Evolutionary conservation across 495 filamentous ascomycete genomes (phyloP).

Genomic region (Cudoniella acicularis): DNA sequence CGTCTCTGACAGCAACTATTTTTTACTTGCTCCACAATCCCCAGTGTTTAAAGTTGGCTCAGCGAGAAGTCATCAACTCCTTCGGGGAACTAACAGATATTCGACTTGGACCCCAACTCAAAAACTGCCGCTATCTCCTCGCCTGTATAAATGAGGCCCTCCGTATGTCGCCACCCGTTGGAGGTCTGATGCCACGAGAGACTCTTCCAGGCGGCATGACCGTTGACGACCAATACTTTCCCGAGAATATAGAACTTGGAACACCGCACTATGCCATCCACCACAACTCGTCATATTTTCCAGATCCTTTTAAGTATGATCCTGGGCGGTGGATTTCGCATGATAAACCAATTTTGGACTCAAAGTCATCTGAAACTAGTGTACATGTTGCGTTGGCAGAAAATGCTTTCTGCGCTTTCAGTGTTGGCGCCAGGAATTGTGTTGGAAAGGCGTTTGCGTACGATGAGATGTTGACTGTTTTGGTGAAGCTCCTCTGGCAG

Average conservation of each 20-base stretch:
- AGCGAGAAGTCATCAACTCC: conserved; percentile 40
- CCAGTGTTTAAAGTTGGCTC: conserved; percentile 41
- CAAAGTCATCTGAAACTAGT: conserved; percentile 49
- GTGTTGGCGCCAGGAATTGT: neutral
- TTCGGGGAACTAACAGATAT: conserved; percentile 51
- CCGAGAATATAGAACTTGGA: neutral
- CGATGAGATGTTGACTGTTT: neutral
- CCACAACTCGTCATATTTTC: conserved; percentile 40
- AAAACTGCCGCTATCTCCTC: conserved; percentile 42
- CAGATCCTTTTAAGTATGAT: conserved; percentile 40
- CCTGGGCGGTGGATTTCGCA: conserved; percentile 48
- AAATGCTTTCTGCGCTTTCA: neutral
- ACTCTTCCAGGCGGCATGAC: conserved; percentile 55
- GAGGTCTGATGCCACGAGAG: conserved; percentile 54
- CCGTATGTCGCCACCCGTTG: conserved; percentile 64
- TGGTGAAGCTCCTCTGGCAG: neutral
- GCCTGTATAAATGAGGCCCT: conserved; percentile 67
- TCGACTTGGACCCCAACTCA: conserved; percentile 11
- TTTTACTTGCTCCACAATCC: conserved; percentile 64
- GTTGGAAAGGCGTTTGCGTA: neutral
- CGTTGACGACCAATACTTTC: conserved; percentile 25
- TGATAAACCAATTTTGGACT: too few relatives aligned
- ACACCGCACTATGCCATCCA: conserved; percentile 43
- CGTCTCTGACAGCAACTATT: conserved; percentile 40
- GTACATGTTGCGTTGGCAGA: neutral